Conservation (phyloP, 257 asterid species). For the Orobanche coerulescens region DNA sequence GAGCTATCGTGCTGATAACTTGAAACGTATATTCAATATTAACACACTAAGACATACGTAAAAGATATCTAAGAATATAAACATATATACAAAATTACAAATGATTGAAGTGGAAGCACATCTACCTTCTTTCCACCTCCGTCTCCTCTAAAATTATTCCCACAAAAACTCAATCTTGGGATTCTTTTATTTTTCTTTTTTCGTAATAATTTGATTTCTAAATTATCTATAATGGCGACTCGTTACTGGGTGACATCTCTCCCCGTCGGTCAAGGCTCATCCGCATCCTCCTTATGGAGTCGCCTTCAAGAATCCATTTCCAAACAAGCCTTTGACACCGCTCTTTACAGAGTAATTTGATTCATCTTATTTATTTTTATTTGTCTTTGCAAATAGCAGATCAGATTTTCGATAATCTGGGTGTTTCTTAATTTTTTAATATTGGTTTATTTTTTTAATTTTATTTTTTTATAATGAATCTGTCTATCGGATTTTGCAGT, state of each 20-base stretch:
- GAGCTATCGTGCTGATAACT: too few species aligned
- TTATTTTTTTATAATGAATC: conserved; percentile 6
- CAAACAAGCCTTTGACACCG: conserved; percentile 80
- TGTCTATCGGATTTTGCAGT: conserved; percentile 37
- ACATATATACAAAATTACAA: too few species aligned
- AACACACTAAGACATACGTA: too few species aligned
- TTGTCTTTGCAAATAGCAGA: conserved; percentile 17
- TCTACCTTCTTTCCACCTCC: conserved; percentile 10
- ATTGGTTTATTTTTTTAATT: neutral
- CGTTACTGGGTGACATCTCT: conserved; percentile 94
- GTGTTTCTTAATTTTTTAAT: neutral
- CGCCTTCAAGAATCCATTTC: conserved; percentile 89
- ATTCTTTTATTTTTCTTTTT: neutral
- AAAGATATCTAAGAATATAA: too few species aligned
- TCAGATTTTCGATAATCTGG: conserved; percentile 9
- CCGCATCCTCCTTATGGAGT: conserved; percentile 65
- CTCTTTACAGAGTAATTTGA: conserved; percentile 69
- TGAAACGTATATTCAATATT: too few species aligned
- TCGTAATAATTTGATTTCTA: conserved; percentile 7
- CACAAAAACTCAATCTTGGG: neutral
- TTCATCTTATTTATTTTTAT: neutral
- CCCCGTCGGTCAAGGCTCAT: conserved; percentile 54
- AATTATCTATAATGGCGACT: conserved; percentile 55
- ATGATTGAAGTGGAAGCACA: too few species aligned
- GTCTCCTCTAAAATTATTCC: neutral